Evolutionary conservation across 2,329 filamentous ascomycete species (phyloP).

Genomic region (Pseudogymnoascus sp.): DNA sequence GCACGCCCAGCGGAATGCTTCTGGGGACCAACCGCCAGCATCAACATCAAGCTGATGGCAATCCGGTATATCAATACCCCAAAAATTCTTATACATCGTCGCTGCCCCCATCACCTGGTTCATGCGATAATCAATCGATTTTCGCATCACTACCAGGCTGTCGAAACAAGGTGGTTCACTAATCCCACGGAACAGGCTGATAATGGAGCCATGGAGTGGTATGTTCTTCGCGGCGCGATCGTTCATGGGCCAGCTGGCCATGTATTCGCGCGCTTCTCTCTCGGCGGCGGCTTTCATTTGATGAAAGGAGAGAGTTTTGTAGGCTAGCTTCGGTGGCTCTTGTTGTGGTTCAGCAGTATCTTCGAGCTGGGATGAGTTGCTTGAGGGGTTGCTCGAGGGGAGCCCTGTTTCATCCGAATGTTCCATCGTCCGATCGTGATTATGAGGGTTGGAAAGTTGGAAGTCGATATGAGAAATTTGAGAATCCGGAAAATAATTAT

Average conservation of each 20-base stretch:
- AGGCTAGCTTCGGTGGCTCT: not conserved
- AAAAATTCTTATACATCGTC: not conserved
- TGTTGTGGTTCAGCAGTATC: not conserved
- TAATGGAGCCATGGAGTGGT: not conserved
- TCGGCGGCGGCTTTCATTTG: not conserved
- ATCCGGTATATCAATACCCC: not conserved
- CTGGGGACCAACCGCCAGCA: too few relatives aligned
- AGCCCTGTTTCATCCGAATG: not conserved
- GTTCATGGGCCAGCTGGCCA: not conserved
- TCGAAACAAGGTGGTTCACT: not conserved
- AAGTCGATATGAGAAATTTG: not conserved
- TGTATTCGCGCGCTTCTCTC: not conserved
- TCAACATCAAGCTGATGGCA: not conserved
- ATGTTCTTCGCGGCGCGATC: not conserved
- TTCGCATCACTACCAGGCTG: not conserved
- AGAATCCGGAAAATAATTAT: not conserved
- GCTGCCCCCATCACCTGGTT: not conserved
- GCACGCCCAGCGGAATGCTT: not conserved
- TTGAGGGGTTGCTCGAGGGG: not conserved
- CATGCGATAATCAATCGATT: not conserved
- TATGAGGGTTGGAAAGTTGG: not conserved
- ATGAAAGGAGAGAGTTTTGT: not conserved
- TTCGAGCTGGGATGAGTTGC: not conserved
- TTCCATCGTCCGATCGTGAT: not conserved
- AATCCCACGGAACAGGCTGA: not conserved